These are phyloP conservation scores for Trichoderma atroviride DNA, from an alignment of 2,329 filamentous ascomycete species.

Conservation along the genomic window DNA sequence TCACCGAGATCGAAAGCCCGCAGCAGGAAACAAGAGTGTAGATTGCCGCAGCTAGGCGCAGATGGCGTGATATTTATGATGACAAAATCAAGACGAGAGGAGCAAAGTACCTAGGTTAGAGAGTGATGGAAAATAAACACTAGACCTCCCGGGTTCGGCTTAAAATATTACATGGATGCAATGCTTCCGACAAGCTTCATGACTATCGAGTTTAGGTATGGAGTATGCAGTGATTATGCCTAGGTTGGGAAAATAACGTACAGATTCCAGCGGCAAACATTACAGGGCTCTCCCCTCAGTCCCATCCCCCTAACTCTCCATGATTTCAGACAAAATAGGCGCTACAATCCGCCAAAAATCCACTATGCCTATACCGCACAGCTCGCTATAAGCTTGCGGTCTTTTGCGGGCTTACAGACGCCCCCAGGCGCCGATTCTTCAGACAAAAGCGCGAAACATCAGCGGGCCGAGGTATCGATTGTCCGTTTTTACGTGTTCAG, in stretches of 20 bases:
- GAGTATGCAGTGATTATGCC: not conserved
- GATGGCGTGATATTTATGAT: constrained; percentile 13
- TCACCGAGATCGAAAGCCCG: not conserved
- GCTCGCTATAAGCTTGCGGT: constrained; percentile 2
- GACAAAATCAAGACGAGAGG: not conserved
- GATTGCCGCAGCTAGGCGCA: constrained; percentile 9
- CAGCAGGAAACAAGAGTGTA: not conserved
- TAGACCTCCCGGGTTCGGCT: not conserved
- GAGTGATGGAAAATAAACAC: not conserved
- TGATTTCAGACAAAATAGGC: not conserved
- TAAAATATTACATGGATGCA: not conserved
- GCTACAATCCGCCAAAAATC: not conserved
- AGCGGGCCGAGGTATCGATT: constrained; percentile 4
- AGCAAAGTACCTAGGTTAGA: not conserved
- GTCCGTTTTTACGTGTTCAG: not conserved
- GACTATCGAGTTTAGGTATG: not conserved
- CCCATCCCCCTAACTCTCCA: not conserved
- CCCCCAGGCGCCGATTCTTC: not conserved
- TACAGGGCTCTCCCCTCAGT: not conserved
- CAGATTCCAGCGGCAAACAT: not conserved
- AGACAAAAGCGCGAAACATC: not conserved
- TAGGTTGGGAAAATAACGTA: not conserved
- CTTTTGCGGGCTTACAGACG: not conserved
- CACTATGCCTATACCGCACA: not conserved
- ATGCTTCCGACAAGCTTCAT: not conserved